Conservation (phyloP, 768 basidiomycete species). For the Hericium alpestre region DNA sequence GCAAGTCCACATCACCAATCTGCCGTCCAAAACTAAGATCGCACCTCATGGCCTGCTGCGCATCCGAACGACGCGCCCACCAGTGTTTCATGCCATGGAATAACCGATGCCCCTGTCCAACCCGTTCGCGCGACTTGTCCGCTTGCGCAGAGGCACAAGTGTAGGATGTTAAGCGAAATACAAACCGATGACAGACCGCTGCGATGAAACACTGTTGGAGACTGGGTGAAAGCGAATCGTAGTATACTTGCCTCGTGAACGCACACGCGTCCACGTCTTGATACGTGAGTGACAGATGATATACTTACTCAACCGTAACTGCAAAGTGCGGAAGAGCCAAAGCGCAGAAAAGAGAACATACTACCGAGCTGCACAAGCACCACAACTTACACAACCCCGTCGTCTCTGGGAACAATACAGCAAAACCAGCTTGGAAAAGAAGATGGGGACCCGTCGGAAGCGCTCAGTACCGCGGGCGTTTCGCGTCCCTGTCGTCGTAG, state of each 20-base stretch:
- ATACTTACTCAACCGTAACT: constrained; percentile 1
- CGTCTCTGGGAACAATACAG: background rate
- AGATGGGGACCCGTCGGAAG: background rate
- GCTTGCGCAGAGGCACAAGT: too few relatives aligned
- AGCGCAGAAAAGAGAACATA: background rate
- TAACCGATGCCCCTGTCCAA: too few relatives aligned
- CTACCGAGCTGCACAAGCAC: background rate
- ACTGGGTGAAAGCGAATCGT: background rate
- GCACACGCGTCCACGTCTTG: background rate
- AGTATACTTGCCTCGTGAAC: background rate
- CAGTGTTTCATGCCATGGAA: too few relatives aligned
- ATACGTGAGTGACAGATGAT: background rate
- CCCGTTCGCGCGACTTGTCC: too few relatives aligned
- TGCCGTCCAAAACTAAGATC: background rate
- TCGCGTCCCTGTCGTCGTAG: constrained; percentile 71
- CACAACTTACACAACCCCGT: background rate
- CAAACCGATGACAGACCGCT: background rate
- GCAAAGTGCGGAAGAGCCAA: background rate
- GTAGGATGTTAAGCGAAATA: too few relatives aligned
- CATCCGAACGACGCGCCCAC: too few relatives aligned
- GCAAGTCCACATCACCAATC: background rate
- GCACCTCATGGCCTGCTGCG: background rate
- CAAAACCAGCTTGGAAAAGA: background rate
- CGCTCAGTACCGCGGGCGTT: constrained; percentile 63
- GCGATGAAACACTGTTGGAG: background rate